These are phyloP conservation scores for Tilletia indica DNA, from an alignment of 1,284 basidiomycete genomes.

Conservation along the genomic window DNA sequence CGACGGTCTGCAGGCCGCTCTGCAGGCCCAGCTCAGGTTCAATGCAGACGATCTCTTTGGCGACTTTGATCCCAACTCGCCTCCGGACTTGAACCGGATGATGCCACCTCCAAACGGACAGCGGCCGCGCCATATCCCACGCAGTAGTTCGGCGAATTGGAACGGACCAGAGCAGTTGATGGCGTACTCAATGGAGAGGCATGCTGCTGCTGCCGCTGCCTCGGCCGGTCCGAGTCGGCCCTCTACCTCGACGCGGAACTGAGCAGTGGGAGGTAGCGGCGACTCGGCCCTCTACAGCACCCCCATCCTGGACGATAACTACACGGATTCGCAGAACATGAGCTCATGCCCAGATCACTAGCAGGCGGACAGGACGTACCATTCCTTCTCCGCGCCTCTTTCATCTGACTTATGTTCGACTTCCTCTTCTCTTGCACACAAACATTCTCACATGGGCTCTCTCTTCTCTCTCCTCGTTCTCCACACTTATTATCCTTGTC, in stretches of 20 bases:
- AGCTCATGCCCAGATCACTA: no score
- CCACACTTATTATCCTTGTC: not conserved
- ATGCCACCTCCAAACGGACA: conserved; percentile 33
- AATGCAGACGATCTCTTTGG: conserved; percentile 54
- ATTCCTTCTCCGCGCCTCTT: no score
- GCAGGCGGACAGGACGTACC: no score
- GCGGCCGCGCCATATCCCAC: conserved; percentile 35
- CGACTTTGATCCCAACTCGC: conserved; percentile 39
- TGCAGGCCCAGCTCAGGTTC: conserved; percentile 40
- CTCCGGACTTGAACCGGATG: conserved; percentile 27
- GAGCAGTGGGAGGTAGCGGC: not conserved
- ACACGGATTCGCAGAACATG: no score
- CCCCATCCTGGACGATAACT: no score
- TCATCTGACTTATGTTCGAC: no score
- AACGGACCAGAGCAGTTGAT: conserved; percentile 43
- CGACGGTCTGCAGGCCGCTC: conserved; percentile 38
- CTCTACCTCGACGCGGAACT: not conserved
- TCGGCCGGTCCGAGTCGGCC: conserved; percentile 11
- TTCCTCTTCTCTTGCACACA: no score
- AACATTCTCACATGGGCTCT: no score
- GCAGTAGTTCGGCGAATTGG: conserved; percentile 52
- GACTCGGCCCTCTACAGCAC: no score
- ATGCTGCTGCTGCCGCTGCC: not conserved
- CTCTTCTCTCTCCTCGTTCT: conserved; percentile 10
- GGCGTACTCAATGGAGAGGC: not conserved